Base-by-base conservation (phyloP, 345 rosid species). In the Ricinus communis region DNA sequence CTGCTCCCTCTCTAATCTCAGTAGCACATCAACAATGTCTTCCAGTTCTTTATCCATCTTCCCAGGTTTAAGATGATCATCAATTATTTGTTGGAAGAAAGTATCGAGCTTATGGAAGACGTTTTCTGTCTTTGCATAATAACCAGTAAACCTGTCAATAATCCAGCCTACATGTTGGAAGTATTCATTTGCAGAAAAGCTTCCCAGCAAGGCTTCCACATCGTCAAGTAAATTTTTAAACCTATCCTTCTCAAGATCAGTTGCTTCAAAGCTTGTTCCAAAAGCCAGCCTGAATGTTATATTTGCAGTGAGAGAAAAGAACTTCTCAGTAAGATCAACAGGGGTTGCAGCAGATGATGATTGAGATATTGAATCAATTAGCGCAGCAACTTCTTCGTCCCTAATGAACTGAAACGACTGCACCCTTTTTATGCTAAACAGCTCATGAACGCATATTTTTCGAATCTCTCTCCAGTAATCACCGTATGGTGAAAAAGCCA, bases 11-110 rank as follows among this genome's bases (percentile, higher is more conserved):
- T 68, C 59, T 13, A 71, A 11, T 50, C 27, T 47, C 57, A 81
- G 45, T 61, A 81, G 43, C 28, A 74, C 79, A 52, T 81, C 81
- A 27, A 74, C 41, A 0, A 81, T 58, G 50, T 72, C 84, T 36
- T 74, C 13, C 0, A 68, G 38, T 41, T 19, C 43, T 22, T 63
- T 13, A 13, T 50, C 24, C 19, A 9, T 33, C 38, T 49, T 11
- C 56, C 73, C 81, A 19, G 67, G 84, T 56, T 82, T 80, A 31
- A 78, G 31, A 28, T 87, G 90, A n/a, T 66, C 76, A 24, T 84
- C 74, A 14, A 89, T 79, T 7, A 74, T 56, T 14, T 77, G 61
- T 18, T 79, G 68, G 12, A 75, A 82, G 71, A 84, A 79, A 5
- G 65, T 4, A 63, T 89, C 89, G 25, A 82, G 13, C 28, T 73